Evolutionary conservation across 176 grass and related monocot genomes (phyloP).

Genomic region (Carex scoparia): DNA sequence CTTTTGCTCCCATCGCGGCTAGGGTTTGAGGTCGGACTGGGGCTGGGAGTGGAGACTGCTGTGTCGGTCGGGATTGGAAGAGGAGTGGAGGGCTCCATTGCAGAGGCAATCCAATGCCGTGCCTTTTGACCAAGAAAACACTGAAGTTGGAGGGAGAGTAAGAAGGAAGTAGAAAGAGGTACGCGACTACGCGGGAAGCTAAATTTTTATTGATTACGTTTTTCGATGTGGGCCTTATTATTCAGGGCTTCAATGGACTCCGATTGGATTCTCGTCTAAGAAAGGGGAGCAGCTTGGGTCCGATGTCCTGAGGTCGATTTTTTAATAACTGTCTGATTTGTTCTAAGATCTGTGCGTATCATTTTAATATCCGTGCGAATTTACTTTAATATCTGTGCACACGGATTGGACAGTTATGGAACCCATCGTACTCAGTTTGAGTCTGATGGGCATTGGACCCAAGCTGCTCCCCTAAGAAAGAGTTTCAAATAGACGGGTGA

Average conservation of each 20-base stretch:
- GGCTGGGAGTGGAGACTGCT: not conserved
- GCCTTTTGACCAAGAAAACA: not conserved
- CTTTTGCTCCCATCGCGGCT: not conserved
- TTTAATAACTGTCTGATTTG: no score
- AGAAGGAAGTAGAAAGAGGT: not conserved
- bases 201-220: not conserved
- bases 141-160: not conserved
- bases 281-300: no score
- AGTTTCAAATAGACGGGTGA: no score
- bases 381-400: no score
- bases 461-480: no score
- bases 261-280: no score
- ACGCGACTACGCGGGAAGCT: not conserved
- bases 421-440: no score
- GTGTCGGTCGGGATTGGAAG: not conserved
- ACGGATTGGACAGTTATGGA: no score
- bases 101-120: not conserved
- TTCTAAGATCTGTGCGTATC: no score
- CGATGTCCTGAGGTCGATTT: no score
- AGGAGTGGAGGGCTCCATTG: slow-evolving; percentile 38
- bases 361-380: no score
- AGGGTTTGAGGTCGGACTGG: slow-evolving; percentile 25
- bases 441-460: no score
- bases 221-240: not conserved
- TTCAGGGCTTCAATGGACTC: not conserved